Evolutionary conservation across 2,329 filamentous ascomycete species (phyloP).

Genomic region (Salinomyces thailandicus): DNA sequence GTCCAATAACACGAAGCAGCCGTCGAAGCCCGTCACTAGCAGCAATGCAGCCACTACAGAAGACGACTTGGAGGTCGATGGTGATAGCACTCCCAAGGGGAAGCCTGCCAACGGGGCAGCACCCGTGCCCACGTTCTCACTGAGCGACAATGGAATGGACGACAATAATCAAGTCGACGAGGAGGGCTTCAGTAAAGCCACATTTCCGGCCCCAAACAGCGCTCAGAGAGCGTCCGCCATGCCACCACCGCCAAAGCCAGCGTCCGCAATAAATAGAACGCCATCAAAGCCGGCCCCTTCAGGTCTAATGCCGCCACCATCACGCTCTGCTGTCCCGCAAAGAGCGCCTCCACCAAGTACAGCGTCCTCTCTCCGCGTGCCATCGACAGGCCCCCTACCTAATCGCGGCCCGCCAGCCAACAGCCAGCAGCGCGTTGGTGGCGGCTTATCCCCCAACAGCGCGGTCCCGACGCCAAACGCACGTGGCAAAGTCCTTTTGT

Average conservation of each 20-base stretch:
- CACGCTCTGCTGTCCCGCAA: slow-evolving; percentile 9
- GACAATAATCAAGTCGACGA: slow-evolving; percentile 19
- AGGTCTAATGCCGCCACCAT: slow-evolving; percentile 22
- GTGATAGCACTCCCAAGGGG: slow-evolving; percentile 23
- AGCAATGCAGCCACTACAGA: slow-evolving; percentile 2
- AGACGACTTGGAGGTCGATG: background rate
- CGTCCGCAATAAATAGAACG: slow-evolving; percentile 11
- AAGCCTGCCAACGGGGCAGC: slow-evolving; percentile 5
- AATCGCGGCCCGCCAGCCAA: slow-evolving; percentile 33
- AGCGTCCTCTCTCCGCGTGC: slow-evolving; percentile 31
- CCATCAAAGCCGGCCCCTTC: slow-evolving; percentile 9
- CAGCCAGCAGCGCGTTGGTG: slow-evolving; percentile 30
- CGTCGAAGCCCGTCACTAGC: background rate
- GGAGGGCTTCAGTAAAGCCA: slow-evolving; percentile 21
- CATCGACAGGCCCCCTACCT: slow-evolving; percentile 39
- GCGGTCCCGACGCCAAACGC: slow-evolving; percentile 31
- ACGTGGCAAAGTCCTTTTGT: slow-evolving; percentile 60
- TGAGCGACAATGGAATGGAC: slow-evolving; percentile 23
- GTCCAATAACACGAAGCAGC: background rate
- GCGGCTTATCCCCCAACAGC: slow-evolving; percentile 21
- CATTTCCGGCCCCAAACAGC: slow-evolving; percentile 37
- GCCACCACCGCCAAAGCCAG: slow-evolving; percentile 27
- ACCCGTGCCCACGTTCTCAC: slow-evolving; percentile 19
- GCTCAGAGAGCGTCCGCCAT: slow-evolving; percentile 35
- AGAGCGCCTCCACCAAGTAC: slow-evolving; percentile 16